Evolutionary conservation across 306 rosid species (phyloP), one percentile per base, ranked within the genome.

Genomic region (Casuarina cunninghamiana): DNA sequence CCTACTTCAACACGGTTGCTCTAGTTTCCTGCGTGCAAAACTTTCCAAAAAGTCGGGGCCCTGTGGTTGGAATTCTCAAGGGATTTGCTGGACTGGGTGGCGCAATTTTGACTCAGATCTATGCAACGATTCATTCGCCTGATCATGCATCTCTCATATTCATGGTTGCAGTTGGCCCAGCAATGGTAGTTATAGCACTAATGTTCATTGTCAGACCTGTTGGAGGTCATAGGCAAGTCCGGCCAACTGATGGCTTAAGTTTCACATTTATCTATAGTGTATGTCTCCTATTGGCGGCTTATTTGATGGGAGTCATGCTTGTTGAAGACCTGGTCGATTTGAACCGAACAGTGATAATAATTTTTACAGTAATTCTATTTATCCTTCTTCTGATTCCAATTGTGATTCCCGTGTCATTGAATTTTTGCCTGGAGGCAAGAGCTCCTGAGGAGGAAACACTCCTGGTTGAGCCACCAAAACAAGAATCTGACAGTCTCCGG

Each of bases 61-160:
- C 96, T 0, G 86, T 95, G 49, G 99, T 95, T 5, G 99, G 99
- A 78, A 93, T 95, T 69, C 84, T 95, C 5, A 95, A 95, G 84
- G 99, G 99, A 13, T 92, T 95, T 85, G 97, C 96, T 1, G 97
- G 99, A 63, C 85, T 95, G 80, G 80, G 97, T 71, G 99, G 99
- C 32, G 98, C 98, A 69, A 92, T 94, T 77, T 45, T 94, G 89
- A 92, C 98, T n/a, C 97, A 94, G 82, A 85, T 92, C 73, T 90
- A 92, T 85, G 88, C 87, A 43, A 7, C 87, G 83, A 16, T 92
- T 62, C 88, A 92, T 88, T 65, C 93, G 44, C 96, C 97, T 60
- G 90, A 86, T 78, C 90, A 91, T 0, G 94, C 97, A 82, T 85
- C 93, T 75, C 77, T 94, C 5, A 68, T 92, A 38, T 94, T 94